Evolutionary conservation across 768 basidiomycete genomes (phyloP), one percentile per base, ranked within the genome.

Genomic region (Dioszegia aurantiaca): DNA sequence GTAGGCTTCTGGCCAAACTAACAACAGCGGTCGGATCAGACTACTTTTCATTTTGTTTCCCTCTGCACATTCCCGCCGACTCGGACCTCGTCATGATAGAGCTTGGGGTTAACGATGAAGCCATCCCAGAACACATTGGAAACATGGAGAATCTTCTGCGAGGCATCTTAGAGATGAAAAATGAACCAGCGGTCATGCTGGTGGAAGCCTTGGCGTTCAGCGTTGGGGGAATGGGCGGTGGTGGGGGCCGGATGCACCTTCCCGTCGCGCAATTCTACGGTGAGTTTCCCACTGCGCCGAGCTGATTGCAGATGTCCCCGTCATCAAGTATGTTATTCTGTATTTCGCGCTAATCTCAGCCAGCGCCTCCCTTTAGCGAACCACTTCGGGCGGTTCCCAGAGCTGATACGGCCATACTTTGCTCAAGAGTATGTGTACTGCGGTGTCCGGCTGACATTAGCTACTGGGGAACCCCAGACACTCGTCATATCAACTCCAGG

Each of bases 341-440:
- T 9, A 4, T 26, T n/a, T n/a, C n/a, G 12, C 23, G 43, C 61
- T 57, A 28, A 56, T 39, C 10, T n/a, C 26, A 72, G 68, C 28
- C 71, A 73, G 58, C 62, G 75, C 17, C 70, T 65, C 23, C 69
- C 75, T 1, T 58, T 76, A 4, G 73, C 64, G 3, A 61, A 62
- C 21, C 73, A 76, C 55, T 73, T 76, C 40, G 73, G 62, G 33
- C 63, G 67, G 9, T 69, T 71, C 55, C 69, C 73, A 26, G 59
- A 74, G 47, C 65, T 99, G 21, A 55, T 76, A 3, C 58, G 65
- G 39, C 71, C 72, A 17, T 76, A 74, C 55, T 76, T 73, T 58
- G 59, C 75, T 14, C 63, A 61, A 44, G 66, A 73, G 71, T 73
- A 49, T 54, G 71, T 64, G 0, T 42, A 10, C n/a, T 1, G 12